Evolutionary conservation across 2,329 filamentous ascomycete species (phyloP).

Genomic region (Penicillium sp.): DNA sequence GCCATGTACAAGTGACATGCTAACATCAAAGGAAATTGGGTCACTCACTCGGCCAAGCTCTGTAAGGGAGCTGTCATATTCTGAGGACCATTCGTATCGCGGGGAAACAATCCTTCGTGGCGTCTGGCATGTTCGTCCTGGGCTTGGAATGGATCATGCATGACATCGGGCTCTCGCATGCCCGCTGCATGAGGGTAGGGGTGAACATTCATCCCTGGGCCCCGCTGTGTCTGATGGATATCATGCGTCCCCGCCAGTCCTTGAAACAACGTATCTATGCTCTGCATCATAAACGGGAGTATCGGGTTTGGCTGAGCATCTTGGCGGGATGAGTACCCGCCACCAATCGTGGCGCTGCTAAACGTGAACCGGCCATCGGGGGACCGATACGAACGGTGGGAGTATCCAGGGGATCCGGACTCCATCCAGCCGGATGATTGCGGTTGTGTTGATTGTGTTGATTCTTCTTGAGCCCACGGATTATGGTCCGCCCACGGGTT

Average conservation of each 20-base stretch:
- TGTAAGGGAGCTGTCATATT: slow-evolving; percentile 54
- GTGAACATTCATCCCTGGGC: background rate
- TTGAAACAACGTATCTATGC: slow-evolving; percentile 55
- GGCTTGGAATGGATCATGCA: slow-evolving; percentile 17
- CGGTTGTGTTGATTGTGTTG: slow-evolving; percentile 56
- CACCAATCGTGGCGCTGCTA: slow-evolving; percentile 42
- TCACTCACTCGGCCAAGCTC: slow-evolving; percentile 56
- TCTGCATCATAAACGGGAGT: slow-evolving; percentile 43
- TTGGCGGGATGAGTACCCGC: slow-evolving; percentile 27
- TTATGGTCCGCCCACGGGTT: slow-evolving; percentile 53
- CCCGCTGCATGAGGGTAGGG: background rate
- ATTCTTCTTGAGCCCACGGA: slow-evolving; percentile 55
- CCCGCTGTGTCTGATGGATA: slow-evolving; percentile 19
- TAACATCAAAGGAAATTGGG: slow-evolving; percentile 3
- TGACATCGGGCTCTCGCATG: slow-evolving; percentile 1
- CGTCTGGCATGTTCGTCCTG: slow-evolving; percentile 18
- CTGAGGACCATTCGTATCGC: slow-evolving; percentile 59
- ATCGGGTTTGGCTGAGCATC: slow-evolving; percentile 24
- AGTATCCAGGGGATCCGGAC: slow-evolving; percentile 35
- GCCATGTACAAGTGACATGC: background rate
- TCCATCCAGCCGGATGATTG: slow-evolving; percentile 11
- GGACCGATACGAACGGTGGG: slow-evolving; percentile 51
- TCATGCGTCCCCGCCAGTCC: slow-evolving; percentile 49
- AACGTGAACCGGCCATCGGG: slow-evolving; percentile 54
- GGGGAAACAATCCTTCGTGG: slow-evolving; percentile 52